Base-by-base conservation (phyloP, 148 eudicot genomes). In the Silene conica region DNA sequence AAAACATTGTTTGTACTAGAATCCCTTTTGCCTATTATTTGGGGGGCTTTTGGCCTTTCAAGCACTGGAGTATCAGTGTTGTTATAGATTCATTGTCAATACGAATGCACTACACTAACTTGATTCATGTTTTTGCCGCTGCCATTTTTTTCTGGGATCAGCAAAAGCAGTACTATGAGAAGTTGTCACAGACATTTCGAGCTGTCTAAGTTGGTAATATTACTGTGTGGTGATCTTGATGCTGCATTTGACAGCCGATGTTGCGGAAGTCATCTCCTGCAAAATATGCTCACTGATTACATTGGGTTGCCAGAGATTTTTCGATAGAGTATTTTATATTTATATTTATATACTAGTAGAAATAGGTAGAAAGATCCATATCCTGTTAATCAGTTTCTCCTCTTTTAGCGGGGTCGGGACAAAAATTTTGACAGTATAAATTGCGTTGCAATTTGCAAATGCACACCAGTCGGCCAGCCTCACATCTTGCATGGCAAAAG, bases 81-180 rank as follows among this genome's bases (percentile, higher is more conserved):
- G 6, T 38, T 43, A 0, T 52, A 20, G 38, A 10, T 25, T 6
- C 16, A 19, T n/a, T 75, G 18, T 14, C 22, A 23, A 19, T 20
- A 45, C 2, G 26, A 67, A 31, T 78, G 13, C 18, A 5, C 48
- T 15, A 12, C 50, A 31, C 21, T 67, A 15, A 20, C 52, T 50
- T 20, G 28, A 68, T 18, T 20, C 55, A 25, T 6, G 12, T 23
- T 63, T 18, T 21, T 19, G 56, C 16, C 5, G 45, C 9, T 50
- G 13, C 55, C 43, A 1, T 22, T 46, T 46, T 62, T 21, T 8
- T 3, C 4, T 48, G 63, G 77, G 72, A 66, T 76, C 79, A 80
- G 83, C 69, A 60, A 76, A 76, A 59, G 74, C 52, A 67, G 48
- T 59, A 50, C 70, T 80, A 72, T n/a, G 77, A 72, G 69, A 70